Evolutionary conservation across 2,329 filamentous ascomycete genomes (phyloP), one percentile per base, ranked within the genome.

Genomic region (Didymella arachidicola): DNA sequence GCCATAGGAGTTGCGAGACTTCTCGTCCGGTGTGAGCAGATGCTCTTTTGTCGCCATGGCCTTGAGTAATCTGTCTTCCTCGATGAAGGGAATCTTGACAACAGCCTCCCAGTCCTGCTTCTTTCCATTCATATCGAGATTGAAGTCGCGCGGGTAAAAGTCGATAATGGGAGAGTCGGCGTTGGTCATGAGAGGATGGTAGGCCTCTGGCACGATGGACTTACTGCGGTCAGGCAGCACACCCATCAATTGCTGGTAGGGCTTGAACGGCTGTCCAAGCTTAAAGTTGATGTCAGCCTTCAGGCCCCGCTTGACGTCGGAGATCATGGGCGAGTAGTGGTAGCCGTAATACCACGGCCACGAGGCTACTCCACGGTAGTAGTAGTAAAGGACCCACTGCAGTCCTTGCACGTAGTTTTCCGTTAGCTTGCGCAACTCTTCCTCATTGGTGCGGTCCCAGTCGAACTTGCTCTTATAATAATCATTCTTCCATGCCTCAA

Each of bases 81-180:
- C 92, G 63, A 99, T 99, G 78, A 99, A 99, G 0, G 95, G 95
- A 72, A 99, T 99, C 78, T 98, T 99, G 64, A 99, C 93, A 36
- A 99, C 94, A 27, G 95, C 95, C 75, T 99, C 95, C 95, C 95
- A 99, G 64, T 99, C 96, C 90, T 97, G 96, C 81, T 97, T 99
- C 82, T 99, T 99, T 59, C 95, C 96, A 69, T 99, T 98, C 95
- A 99, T 98, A 75, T 99, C 96, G 39, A 99, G 83, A 65, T 96
- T 92, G 71, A 99, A 99, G 70, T 99, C 95, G 68, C 94, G 87
- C 2, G 95, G 95, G 71, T 99, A 99, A 76, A 99, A 99, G 74
- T 99, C 95, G 71, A 97, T 90, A 75, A 99, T 99, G 2, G 95
- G 93, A 16, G 94, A 98, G 16, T 90, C 86, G 2, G 89, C 84